Conservation (phyloP, 1,284 basidiomycete genomes). For the Tremellales sp. region DNA sequence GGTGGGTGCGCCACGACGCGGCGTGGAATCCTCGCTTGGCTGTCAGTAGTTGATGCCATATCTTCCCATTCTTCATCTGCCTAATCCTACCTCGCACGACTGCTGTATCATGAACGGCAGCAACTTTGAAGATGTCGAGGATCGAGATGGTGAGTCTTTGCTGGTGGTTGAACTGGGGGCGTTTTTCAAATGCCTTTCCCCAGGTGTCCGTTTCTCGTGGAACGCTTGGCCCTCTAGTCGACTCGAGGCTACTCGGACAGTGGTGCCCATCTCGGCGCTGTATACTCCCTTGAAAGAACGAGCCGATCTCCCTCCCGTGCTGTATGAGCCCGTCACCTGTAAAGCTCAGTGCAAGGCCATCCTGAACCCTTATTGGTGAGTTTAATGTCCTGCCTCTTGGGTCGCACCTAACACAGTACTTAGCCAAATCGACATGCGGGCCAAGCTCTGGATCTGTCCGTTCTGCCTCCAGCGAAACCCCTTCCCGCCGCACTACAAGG, state of each 20-base stretch:
- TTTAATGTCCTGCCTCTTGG: slow-evolving; percentile 4
- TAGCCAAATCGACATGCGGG: slow-evolving; percentile 97
- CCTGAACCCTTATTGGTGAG: slow-evolving; percentile 93
- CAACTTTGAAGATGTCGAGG: slow-evolving; percentile 56
- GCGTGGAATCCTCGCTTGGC: slow-evolving; percentile 14
- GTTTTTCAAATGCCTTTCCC: not conserved
- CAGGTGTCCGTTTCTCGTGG: slow-evolving; percentile 90
- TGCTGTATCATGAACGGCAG: slow-evolving; percentile 37
- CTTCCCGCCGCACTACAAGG: slow-evolving; percentile 98
- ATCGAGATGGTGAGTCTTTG: slow-evolving; percentile 56
- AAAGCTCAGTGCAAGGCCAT: slow-evolving; percentile 96
- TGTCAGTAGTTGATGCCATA: not conserved
- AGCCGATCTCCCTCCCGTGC: slow-evolving; percentile 90
- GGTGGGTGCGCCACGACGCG: slow-evolving; percentile 11
- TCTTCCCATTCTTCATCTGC: not conserved
- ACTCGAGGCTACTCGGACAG: slow-evolving; percentile 95
- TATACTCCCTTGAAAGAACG: slow-evolving; percentile 95
- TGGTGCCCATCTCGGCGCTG: slow-evolving; percentile 96
- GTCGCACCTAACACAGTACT: not conserved
- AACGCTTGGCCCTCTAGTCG: slow-evolving; percentile 98
- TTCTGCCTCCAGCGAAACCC: slow-evolving; percentile 96
- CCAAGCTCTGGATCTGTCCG: slow-evolving; percentile 98
- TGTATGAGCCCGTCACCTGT: slow-evolving; percentile 98
- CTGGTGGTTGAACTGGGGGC: slow-evolving; percentile 1
- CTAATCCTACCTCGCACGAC: not conserved